Conservation (phyloP, 2,329 filamentous ascomycete genomes). For the Botrytis deweyae region DNA sequence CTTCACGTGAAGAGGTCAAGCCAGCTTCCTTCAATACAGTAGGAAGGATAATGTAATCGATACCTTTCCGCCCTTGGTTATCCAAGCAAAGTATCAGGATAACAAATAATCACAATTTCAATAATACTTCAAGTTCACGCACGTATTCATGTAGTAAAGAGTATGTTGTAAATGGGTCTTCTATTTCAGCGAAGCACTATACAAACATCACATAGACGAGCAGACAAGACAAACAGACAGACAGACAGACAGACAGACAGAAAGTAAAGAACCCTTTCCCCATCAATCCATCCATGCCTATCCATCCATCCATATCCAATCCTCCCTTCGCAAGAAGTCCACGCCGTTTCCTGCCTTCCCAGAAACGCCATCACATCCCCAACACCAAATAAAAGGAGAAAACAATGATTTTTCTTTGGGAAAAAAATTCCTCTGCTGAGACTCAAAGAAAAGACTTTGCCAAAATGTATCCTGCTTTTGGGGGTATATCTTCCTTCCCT, state of each 20-base stretch:
- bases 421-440: background rate
- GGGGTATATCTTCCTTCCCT: background rate
- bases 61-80: background rate
- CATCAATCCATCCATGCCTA: background rate
- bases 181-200: slow-evolving; percentile 5
- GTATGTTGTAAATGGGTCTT: background rate
- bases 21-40: background rate
- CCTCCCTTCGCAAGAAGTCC: background rate
- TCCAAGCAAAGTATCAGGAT: background rate
- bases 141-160: background rate
- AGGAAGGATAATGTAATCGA: background rate
- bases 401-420: background rate
- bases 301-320: background rate
- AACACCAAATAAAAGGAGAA: background rate
- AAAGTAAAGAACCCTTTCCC: background rate
- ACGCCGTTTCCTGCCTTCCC: background rate
- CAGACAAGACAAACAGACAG: background rate
- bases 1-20: background rate
- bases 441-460: background rate
- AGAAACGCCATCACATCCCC: background rate
- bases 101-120: background rate
- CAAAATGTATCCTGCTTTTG: slow-evolving; percentile 1
- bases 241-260: background rate
- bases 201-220: background rate
- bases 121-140: background rate